Evolutionary conservation across 2,329 filamentous ascomycete genomes (phyloP).

Genomic region (Phoma herbarum): DNA sequence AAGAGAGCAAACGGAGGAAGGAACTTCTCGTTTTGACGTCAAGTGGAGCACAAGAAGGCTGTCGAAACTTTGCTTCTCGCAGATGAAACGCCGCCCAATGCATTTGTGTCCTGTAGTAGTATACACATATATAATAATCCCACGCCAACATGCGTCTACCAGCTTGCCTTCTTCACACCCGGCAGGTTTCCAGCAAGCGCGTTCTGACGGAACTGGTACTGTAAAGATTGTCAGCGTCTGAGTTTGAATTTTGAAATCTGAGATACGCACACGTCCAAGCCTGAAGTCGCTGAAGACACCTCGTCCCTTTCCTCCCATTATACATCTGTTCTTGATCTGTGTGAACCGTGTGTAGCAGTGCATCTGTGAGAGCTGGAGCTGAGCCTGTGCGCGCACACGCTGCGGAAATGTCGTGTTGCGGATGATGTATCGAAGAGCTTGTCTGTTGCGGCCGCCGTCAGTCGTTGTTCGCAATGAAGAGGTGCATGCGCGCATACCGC

Average conservation of each 20-base stretch:
- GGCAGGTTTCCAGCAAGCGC: constrained; percentile 86
- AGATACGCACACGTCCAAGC: constrained; percentile 78
- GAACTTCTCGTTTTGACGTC: constrained; percentile 17
- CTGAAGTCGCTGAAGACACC: constrained; percentile 95
- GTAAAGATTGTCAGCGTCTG: constrained; percentile 24
- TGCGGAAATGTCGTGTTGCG: constrained; percentile 87
- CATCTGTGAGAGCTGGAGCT: constrained; percentile 93
- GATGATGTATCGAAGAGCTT: constrained; percentile 84
- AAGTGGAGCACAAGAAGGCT: constrained; percentile 4
- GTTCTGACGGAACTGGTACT: constrained; percentile 95
- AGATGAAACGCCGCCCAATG: constrained; percentile 45
- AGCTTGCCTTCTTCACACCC: constrained; percentile 95
- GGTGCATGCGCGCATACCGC: constrained; percentile 66
- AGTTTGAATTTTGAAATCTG: too few species aligned
- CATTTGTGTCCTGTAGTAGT: constrained; percentile 28
- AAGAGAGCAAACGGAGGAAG: constrained; percentile 28
- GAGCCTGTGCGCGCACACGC: constrained; percentile 86
- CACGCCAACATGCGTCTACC: constrained; percentile 64
- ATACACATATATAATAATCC: constrained; percentile 37
- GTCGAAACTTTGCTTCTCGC: constrained; percentile 1
- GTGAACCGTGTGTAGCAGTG: constrained; percentile 93
- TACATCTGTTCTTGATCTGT: constrained; percentile 93
- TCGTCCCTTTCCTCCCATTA: constrained; percentile 86
- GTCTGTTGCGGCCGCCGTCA: constrained; percentile 61
- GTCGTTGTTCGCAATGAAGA: constrained; percentile 8